Evolutionary conservation across 306 rosid species (phyloP), one percentile per base, ranked within the genome.

Genomic region (Pterocarpus macrocarpus): DNA sequence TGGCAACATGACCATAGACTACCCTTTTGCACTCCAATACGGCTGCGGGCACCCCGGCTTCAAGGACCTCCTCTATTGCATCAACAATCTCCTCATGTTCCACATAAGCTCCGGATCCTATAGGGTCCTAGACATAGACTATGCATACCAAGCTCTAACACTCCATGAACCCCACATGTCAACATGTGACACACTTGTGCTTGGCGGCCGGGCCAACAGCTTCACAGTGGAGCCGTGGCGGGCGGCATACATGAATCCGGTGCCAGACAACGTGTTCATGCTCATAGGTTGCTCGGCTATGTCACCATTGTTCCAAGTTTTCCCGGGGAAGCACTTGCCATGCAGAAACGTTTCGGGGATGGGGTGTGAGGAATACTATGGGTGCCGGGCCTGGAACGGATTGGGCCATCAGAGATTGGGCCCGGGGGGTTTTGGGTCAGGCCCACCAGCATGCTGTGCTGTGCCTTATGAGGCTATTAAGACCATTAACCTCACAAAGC

Each of bases 1-100:
- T 52, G 99, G 98, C n/a, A 95, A 95, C 88, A 77, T 95, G 75
- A 95, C 98, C 69, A 59, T 95, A 34, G 98, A 91, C 53, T 95
- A 95, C 84, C 99, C 99, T 8, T 95, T 95, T 68, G 86, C 97
- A 0, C 86, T 90, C 67, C 87, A 85, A 35, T 67, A 89, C 47
- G 99, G 99, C 0, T 95, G 98, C 59, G 99, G 99, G 10, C 99
- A 95, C 85, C 98, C 96, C 1, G 98, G 98, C 45, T 93, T 88
- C 68, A 89, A 92, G 9, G 98, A 95, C n/a, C 95, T 95, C 16
- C 80, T 95, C 5, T 93, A 77, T 70, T 95, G 99, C 86, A 93
- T 95, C 64, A 95, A 95, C 81, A 88, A 91, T 10, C 93, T 91
- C 14, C 92, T 95, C 16, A 95, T 95, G 98, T 90, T 91, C 83